Evolutionary conservation across 2,329 filamentous ascomycete species (phyloP), one percentile per base, ranked within the genome.

Genomic region (Neophaeococcomyces aloes): DNA sequence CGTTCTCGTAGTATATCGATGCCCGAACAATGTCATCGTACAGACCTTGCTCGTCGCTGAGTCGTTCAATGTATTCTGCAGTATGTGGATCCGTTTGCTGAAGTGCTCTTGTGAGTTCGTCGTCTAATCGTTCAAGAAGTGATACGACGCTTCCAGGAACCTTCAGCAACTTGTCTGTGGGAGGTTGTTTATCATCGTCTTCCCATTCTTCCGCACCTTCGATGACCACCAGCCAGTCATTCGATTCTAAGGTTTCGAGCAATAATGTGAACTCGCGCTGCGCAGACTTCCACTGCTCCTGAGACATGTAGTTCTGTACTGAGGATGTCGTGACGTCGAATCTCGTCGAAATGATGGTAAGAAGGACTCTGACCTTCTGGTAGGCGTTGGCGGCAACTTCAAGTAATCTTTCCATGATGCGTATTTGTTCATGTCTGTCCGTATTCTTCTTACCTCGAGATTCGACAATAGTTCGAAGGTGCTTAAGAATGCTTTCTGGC

Each of bases 361-460:
- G 73, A 35, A 96, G 82, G 46, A 96, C 85, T 53, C 91, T 83
- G 58, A 98, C 86, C 63, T 80, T 80, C 69, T 96, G 91, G 70
- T 98, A 98, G 40, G 93, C 87, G 42, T 82, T 91, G 58, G 76
- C 77, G 52, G 91, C 79, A 53, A 98, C 88, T 62, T 94, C 87
- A 59, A 81, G 71, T 42, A 98, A 77, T 72, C 88, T 94, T 75
- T 96, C 91, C 87, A 98, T 94, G 41, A 89, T 82, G 66, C 83
- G 82, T 66, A 98, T 96, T 69, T 98, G 91, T 68, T 98, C 91
- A 36, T 78, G 62, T 38, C 87, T 82, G 65, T 98, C 91, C 53
- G 91, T 95, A 73, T 96, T 96, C 78, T 98, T 98, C 75, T 94
- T 93, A 63, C 91, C 91, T 71, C 91, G 79, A 47, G 89, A 88